A percentile compares a stretch with the other conserved stretches of the same genome.
Evolutionary conservation across 2,329 filamentous ascomycete genomes (phyloP).

Genomic region (Emmonsiellopsis sp.): DNA sequence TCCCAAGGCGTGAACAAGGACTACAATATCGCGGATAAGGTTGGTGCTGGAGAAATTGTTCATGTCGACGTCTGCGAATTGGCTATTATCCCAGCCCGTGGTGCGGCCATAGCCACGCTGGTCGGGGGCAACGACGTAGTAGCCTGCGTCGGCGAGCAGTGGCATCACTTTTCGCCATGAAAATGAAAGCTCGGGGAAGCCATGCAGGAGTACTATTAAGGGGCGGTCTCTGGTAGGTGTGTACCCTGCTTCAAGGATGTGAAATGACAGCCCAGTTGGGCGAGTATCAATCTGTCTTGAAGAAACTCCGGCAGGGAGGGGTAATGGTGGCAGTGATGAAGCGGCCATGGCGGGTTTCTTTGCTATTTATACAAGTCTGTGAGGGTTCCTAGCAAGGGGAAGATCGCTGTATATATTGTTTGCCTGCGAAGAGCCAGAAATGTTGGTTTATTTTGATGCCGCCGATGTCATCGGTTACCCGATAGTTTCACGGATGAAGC

Average conservation of each 20-base stretch:
- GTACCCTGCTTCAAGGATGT: conserved; percentile 48
- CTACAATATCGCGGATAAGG: conserved; percentile 53
- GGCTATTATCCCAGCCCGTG: conserved; percentile 46
- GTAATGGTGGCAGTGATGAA: conserved; percentile 33
- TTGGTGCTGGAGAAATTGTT: conserved; percentile 48
- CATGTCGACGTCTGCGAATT: conserved; percentile 45
- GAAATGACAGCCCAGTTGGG: conserved; percentile 49
- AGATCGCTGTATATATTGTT: background rate
- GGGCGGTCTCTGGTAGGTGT: conserved; percentile 34
- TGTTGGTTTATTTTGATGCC: too few species aligned
- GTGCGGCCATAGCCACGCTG: conserved; percentile 61
- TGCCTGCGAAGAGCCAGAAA: background rate
- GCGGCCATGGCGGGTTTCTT: conserved; percentile 6
- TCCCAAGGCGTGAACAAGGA: conserved; percentile 52
- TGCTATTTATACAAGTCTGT: background rate
- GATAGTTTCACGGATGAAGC: background rate
- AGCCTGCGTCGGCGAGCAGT: conserved; percentile 49
- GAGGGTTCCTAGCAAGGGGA: too few species aligned
- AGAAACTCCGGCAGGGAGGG: conserved; percentile 46
- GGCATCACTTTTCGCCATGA: conserved; percentile 59
- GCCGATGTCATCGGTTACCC: too few species aligned
- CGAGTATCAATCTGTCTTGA: conserved; percentile 49
- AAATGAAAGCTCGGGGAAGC: conserved; percentile 59
- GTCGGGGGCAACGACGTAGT: conserved; percentile 58
- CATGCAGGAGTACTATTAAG: conserved; percentile 54